These are phyloP conservation scores for Chiua virens DNA, from an alignment of 768 basidiomycete genomes.

Conservation along the genomic window DNA sequence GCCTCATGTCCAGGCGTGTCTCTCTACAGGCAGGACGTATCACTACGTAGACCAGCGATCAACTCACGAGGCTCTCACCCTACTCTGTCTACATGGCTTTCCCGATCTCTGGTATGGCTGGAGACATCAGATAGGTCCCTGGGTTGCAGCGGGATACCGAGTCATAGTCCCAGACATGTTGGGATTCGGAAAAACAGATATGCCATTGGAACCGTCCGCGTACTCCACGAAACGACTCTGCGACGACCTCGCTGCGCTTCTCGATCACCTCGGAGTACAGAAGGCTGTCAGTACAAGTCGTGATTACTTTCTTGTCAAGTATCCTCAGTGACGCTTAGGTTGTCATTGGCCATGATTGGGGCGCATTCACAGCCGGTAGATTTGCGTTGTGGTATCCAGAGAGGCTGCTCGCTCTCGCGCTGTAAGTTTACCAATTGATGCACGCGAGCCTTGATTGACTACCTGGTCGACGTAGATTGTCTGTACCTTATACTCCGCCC, in stretches of 20 bases:
- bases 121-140: slow-evolving; percentile 71
- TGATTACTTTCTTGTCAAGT: background rate
- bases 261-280: slow-evolving; percentile 53
- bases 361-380: slow-evolving; percentile 58
- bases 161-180: slow-evolving; percentile 52
- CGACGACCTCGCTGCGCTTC: slow-evolving; percentile 62
- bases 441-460: background rate
- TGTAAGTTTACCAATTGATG: slow-evolving; percentile 43
- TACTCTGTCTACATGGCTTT: slow-evolving; percentile 81
- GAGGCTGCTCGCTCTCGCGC: slow-evolving; percentile 54
- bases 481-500: slow-evolving; percentile 67
- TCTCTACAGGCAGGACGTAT: slow-evolving; percentile 63
- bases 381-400: slow-evolving; percentile 76
- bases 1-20: slow-evolving; percentile 37
- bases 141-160: slow-evolving; percentile 60
- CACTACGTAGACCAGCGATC: slow-evolving; percentile 76
- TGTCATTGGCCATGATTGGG: slow-evolving; percentile 84
- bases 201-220: slow-evolving; percentile 50
- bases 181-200: slow-evolving; percentile 68
- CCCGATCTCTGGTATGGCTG: slow-evolving; percentile 76
- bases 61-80: slow-evolving; percentile 37
- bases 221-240: slow-evolving; percentile 63
- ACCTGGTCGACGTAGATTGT: slow-evolving; percentile 48
- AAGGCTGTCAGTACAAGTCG: slow-evolving; percentile 48
- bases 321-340: slow-evolving; percentile 37